Base-by-base conservation (phyloP, 768 basidiomycete genomes). In the Filobasidium floriforme region DNA sequence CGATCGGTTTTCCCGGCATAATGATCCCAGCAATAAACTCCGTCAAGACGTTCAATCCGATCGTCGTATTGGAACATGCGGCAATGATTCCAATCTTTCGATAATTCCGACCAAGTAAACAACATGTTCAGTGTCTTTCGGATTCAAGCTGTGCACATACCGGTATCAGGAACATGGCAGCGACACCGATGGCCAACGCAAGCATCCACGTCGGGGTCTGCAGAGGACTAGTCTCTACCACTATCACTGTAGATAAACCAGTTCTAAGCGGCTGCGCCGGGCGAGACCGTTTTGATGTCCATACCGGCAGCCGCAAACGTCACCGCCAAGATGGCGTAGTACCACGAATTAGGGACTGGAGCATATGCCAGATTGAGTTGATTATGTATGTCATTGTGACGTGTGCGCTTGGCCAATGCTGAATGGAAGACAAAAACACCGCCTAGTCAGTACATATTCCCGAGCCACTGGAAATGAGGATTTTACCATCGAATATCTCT, bases 1-100 rank as follows among this genome's bases (percentile, higher is more conserved):
- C 75, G 54, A 78, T 78, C 1, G 77, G 77, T 63, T 77, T 78
- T 1, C 77, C 77, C 24, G 77, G 77, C 71, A 75, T 73, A 44
- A 78, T 59, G 1, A 78, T 68, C 5, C 77, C 77, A 15, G 77
- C 77, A 1, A 78, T 74, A 57, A 79, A 78, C 59, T 80, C 79
- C 1, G 77, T 80, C 44, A 80, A 44, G n/a, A 80, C 79, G 60
- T 80, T 80, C 71, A 80, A 65, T 0, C 79, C 79, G 28, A 79
- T 76, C 1, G 73, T 75, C 9, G 77, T 79, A 63, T 79, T 79
- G 26, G 71, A 73, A 59, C 77, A 74, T 24, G 79, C 79, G 0
- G 76, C 65, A 40, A 80, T 76, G 61, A 78, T 73, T 0, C 78
- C 78, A 7, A 77, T 73, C n/a, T n/a, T n/a, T n/a, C n/a, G n/a